Conservation (phyloP, 352 stramenopile species). For the Pythium monospermum region DNA sequence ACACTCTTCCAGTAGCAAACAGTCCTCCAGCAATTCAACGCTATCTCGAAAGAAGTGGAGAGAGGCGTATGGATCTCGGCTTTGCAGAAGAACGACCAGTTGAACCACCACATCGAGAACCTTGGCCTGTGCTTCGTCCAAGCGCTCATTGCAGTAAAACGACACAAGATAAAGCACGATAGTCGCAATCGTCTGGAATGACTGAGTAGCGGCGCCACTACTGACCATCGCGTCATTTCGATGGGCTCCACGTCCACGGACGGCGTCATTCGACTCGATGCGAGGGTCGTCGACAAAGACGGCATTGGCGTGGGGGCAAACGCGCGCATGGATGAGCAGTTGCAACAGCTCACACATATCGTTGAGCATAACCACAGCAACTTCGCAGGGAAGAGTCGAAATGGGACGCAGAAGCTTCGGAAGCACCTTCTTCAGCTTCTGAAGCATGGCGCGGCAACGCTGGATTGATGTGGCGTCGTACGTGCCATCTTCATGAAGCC, state of each 20-base stretch:
- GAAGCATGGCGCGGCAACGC: constrained; percentile 22
- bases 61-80: constrained; percentile 17
- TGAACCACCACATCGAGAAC: constrained; percentile 18
- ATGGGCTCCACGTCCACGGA: not conserved
- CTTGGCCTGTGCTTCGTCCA: constrained; percentile 9
- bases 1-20: constrained; percentile 23
- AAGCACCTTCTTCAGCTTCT: constrained; percentile 21
- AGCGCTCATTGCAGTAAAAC: constrained; percentile 19
- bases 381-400: not conserved
- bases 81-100: constrained; percentile 20
- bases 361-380: constrained; percentile 11
- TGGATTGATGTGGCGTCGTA: constrained; percentile 10
- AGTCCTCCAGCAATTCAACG: constrained; percentile 26
- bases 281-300: constrained; percentile 17
- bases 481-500: constrained; percentile 19
- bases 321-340: constrained; percentile 19
- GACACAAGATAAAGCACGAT: constrained; percentile 25
- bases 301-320: constrained; percentile 17
- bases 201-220: constrained; percentile 3
- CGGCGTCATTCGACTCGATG: not conserved
- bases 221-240: not conserved
- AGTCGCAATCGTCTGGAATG: constrained; percentile 24
- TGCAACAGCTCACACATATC: constrained; percentile 23
- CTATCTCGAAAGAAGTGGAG: constrained; percentile 24
- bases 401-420: constrained; percentile 22